Base-by-base conservation (phyloP, 2,329 filamentous ascomycete species). In the Rutstroemia sp. region DNA sequence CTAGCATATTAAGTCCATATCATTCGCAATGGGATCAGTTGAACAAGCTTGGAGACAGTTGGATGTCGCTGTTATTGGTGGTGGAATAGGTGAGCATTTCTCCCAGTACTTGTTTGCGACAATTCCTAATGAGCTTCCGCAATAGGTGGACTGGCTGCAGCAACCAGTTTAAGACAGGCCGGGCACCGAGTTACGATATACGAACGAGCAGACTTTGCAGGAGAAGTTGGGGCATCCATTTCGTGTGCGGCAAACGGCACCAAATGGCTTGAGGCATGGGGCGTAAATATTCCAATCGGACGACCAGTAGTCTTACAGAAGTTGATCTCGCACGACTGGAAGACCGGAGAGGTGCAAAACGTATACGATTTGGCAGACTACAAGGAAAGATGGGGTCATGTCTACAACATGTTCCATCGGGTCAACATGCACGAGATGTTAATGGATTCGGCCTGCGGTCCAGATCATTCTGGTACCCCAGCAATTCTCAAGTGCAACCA, bases 201-300 rank as follows among this genome's bases (percentile, higher is more conserved):
- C 65, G 85, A 87, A 66, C 79, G 79, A 39, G 75, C 78, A 37
- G 82, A 88, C 67, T 88, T 82, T 62, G 83, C 78, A 0, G 83
- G 84, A 14, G 85, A 88, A 66, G 83, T 86, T 0, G 85, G 85
- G 12, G 83, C 83, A 0, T 86, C 83, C 0, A 77, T 87, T 0
- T 84, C 80, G 0, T 87, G 84, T 63, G 85, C 85, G 1, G 83
- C 85, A 9, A 88, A 88, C 63, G 85, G 85, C 7, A 85, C 84
- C 1, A 76, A 82, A 48, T 88, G 84, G 84, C 72, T 88, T 7
- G 79, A 86, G 59, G 82, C 86, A 67, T 88, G 85, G 85, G 74
- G 73, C 0, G 82, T 88, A 1, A 81, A 88, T 63, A 74, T 88
- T 1, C 72, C 72, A 14, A 82, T 81, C 64, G 85, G 84, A 8